Base-by-base conservation (phyloP, 768 basidiomycete genomes). In the Amanita pseudoporphyria region DNA sequence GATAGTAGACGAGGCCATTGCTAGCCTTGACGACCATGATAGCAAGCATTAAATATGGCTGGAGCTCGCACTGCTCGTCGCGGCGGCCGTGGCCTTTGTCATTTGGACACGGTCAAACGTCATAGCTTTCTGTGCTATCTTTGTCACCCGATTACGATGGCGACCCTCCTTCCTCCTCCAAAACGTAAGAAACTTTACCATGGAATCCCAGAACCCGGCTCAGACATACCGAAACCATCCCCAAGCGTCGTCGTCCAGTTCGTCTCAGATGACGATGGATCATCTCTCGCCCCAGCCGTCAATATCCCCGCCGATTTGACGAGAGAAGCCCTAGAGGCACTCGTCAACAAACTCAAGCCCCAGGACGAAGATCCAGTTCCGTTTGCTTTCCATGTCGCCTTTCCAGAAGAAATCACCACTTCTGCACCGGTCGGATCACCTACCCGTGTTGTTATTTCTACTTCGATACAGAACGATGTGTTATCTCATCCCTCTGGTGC, bases 231-330 rank as follows among this genome's bases (percentile, higher is more conserved):
- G 13, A 63, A 36, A 35, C 62, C 66, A n/a, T 57, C 81, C 0
- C 39, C 28, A 4, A 82, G 83, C 54, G 69, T 98, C 50, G 76
- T 97, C 13, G 92, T 96, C 18, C 91, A 95, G 60, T 97, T 98
- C 62, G 82, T 93, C 22, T 86, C 85, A 3, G 89, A 94, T 51
- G 85, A 93, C 45, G 86, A 94, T 64, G 91, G 84, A 0, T 68
- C 71, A 51, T 67, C 81, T 3, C 71, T 98, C 18, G 94, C 92
- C 19, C 92, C 94, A 45, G 81, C 87, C 0, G 82, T 98, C 61
- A 91, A 81, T 64, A 67, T 97, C 42, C 94, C 92, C 10, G 88
- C 94, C 21, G 86, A 93, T 67, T 75, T 94, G 7, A 77, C 82
- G 6, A 69, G 90, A 52, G 87, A 93, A 54, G 87, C 81, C 4